A percentile compares a stretch with the other conserved stretches of the same genome.
Evolutionary conservation across 2,329 filamentous ascomycete species (phyloP).

Genomic region (Sarocladium strictum): DNA sequence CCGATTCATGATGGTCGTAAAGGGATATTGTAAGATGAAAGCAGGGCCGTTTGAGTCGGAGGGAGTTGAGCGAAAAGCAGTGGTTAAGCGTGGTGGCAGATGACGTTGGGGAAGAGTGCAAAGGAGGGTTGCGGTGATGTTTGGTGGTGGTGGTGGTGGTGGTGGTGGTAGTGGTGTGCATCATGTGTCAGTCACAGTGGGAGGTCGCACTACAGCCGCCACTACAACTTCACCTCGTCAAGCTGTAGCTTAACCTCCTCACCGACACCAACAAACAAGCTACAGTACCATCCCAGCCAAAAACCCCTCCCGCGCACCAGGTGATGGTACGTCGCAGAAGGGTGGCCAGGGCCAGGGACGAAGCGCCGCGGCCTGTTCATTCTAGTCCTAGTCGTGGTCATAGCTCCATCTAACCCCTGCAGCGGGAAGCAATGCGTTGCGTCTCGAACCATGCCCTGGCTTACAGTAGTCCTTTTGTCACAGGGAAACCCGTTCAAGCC

Average conservation of each 20-base stretch:
- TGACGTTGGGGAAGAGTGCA: conserved; percentile 3
- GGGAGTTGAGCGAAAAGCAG: not conserved
- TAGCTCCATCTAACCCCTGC: not conserved
- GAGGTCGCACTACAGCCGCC: not conserved
- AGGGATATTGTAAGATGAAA: not conserved
- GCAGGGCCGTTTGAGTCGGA: not conserved
- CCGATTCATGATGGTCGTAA: not conserved
- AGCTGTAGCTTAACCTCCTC: not conserved
- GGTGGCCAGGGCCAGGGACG: not conserved
- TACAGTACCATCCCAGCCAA: too few relatives aligned
- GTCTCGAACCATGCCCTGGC: not conserved
- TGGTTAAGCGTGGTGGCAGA: not conserved
- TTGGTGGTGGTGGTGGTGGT: conserved; percentile 7
- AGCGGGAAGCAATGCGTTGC: not conserved
- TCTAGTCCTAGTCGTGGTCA: conserved; percentile 1
- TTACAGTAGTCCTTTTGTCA: not conserved
- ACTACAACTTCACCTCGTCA: not conserved
- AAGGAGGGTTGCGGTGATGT: conserved; percentile 5
- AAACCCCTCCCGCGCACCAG: not conserved
- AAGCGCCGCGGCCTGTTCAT: conserved; percentile 3
- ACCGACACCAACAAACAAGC: conserved; percentile 3
- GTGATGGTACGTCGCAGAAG: not conserved
- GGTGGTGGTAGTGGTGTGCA: not conserved
- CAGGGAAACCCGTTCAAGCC: not conserved
- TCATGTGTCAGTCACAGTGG: not conserved